Base-by-base conservation (phyloP, 148 eudicot genomes). In the Spergularia bocconei region DNA sequence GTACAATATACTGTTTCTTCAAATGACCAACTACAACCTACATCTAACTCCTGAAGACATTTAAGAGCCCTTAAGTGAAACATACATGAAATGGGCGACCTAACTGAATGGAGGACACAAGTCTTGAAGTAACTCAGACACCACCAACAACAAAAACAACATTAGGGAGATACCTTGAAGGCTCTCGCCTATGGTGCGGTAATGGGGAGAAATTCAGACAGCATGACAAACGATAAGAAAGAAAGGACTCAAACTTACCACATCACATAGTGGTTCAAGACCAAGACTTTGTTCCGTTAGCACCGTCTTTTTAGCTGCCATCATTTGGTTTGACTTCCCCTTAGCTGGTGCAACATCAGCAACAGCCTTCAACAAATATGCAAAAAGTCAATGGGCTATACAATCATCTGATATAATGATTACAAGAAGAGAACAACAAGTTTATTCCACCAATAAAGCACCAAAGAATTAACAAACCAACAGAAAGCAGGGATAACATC, bases 261-360 rank as follows among this genome's bases (percentile, higher is more conserved):
- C 88, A 62, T 69, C 63, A 79, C 91, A 83, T 21, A 88, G 85
- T 75, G 91, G 98, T 83, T 88, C 88, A 67, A 94, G 88, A 53
- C 65, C 81, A 75, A 94, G 81, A 77, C 62, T 73, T 57, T 82
- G 74, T 88, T 83, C 96, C 15, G 88, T 83, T 44, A 94, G 79
- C 61, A 33, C 70, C 70, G 83, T 87, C 66, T 65, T 82, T 81
- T 85, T 86, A 64, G 66, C 75, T 79, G 75, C 87, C 11, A 61
- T 60, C 36, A 55, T 52, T 51, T 75, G 72, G 56, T 55, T 78
- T 84, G 89, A 70, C 51, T n/a, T 80, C 77, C 71, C 78, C 83
- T 80, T 66, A 29, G 85, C 80, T 59, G 87, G 83, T 79, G 69
- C 80, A 33, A 55, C 81, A 85, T 83, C 86, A 41, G 90, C 93